These are phyloP conservation scores for Nemania sp. DNA, from an alignment of 2,329 filamentous ascomycete genomes.

Conservation along the genomic window DNA sequence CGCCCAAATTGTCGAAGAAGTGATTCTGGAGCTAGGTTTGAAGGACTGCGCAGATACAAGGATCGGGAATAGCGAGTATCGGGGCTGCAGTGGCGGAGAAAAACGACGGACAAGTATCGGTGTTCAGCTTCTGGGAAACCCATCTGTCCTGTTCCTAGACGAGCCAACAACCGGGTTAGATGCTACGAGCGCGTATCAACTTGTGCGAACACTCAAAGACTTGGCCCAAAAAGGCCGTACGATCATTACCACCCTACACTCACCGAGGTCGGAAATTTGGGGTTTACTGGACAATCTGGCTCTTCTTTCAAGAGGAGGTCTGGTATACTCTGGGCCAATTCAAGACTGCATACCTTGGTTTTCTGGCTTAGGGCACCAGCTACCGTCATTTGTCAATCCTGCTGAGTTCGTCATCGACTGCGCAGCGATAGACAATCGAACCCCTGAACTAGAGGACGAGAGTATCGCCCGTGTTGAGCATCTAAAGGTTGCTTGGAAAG, in stretches of 20 bases:
- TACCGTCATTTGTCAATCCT: conserved; percentile 75
- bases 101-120: conserved; percentile 77
- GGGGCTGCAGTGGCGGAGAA: conserved; percentile 78
- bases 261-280: conserved; percentile 80
- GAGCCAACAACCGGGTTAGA: conserved; percentile 80
- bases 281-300: conserved; percentile 73
- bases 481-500: conserved; percentile 63
- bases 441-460: conserved; percentile 63
- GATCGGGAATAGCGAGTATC: conserved; percentile 71
- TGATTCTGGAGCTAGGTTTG: conserved; percentile 73
- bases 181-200: conserved; percentile 74
- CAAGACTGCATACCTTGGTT: conserved; percentile 67
- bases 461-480: conserved; percentile 62
- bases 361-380: conserved; percentile 57
- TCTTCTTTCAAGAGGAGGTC: conserved; percentile 67
- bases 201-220: conserved; percentile 69
- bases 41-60: conserved; percentile 77
- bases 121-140: conserved; percentile 78
- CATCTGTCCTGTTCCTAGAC: conserved; percentile 76
- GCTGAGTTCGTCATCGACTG: conserved; percentile 77
- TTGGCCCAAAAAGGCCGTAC: conserved; percentile 71
- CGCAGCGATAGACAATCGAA: conserved; percentile 73
- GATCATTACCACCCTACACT: conserved; percentile 74
- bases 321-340: conserved; percentile 67
- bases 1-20: conserved; percentile 69